Base-by-base conservation (phyloP, 2,329 filamentous ascomycete species). In the Aspergillus alliaceus region DNA sequence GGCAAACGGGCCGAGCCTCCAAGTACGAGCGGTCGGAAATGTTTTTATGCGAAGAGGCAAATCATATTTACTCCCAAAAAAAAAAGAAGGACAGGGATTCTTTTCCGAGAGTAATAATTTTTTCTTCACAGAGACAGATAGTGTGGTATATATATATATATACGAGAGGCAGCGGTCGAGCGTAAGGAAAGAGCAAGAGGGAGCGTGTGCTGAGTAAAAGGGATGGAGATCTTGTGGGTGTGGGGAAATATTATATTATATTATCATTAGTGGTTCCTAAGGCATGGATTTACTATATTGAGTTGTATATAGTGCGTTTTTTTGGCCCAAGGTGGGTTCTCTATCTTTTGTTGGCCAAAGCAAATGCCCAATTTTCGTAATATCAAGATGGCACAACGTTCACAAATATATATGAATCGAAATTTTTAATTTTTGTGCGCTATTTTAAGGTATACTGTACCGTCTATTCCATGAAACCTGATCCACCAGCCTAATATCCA, bases 41-140 rank as follows among this genome's bases (percentile, higher is more conserved):
- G 37, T 48, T 44, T 32, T 62, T 34, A 62, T 42, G 52, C 50
- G 35, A 32, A 53, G 34, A 54, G 48, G 49, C 32, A 44, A 57
- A 59, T 35, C 63, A 65, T 64, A 59, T 60, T 64, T 64, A 59
- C 54, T 60, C 35, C 20, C n/a, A n/a, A n/a, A n/a, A n/a, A n/a
- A n/a, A n/a, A n/a, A n/a, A n/a, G 35, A 39, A 15, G 8, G 35
- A 20, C 9, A 11, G 11, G 35, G 18, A 39, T 20, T 37, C 8
- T 6, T 39, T 12, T 39, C n/a, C n/a, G n/a, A n/a, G n/a, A n/a
- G n/a, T n/a, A n/a, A n/a, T 51, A 56, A 51, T 55, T 25, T 47
- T 53, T 32, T 60, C 56, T 39, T 35, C 8, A n/a, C n/a, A n/a
- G n/a, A n/a, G n/a, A n/a, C n/a, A n/a, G n/a, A n/a, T 29, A 29